These are phyloP conservation scores for Linnemannia exigua DNA, from an alignment of 192 early-diverging fungal genomes.

Conservation along the genomic window DNA sequence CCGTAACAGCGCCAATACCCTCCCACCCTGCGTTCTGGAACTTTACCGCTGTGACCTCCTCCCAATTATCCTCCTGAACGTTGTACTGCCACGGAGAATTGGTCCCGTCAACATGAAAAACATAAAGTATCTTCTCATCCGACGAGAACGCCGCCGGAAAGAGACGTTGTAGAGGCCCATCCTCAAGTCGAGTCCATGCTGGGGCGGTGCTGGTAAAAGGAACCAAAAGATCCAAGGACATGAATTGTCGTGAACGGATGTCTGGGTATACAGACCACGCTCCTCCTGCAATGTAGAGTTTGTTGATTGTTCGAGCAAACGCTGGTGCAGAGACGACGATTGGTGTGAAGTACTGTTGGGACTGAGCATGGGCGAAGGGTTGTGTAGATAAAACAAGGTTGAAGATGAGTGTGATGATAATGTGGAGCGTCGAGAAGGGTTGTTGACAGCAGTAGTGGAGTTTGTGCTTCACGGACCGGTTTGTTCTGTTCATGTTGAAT, in stretches of 20 bases:
- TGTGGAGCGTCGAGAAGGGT: too few relatives aligned
- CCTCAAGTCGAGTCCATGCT: background rate
- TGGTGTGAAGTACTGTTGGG: background rate
- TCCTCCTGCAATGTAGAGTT: background rate
- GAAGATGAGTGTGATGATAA: too few relatives aligned
- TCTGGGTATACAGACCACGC: background rate
- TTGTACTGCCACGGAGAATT: too few relatives aligned
- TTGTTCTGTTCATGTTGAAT: too few relatives aligned
- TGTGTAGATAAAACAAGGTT: too few relatives aligned
- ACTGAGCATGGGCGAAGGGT: background rate
- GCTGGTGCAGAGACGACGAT: background rate
- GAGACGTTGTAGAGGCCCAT: background rate
- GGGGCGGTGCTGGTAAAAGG: background rate
- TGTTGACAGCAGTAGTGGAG: too few relatives aligned
- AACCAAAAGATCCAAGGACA: background rate
- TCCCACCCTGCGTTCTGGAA: background rate
- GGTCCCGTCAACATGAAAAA: too few relatives aligned
- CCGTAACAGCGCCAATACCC: too few relatives aligned
- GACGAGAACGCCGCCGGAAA: background rate
- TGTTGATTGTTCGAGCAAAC: background rate
- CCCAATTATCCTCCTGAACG: too few relatives aligned
- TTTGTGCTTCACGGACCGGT: too few relatives aligned
- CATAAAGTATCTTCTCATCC: too few relatives aligned
- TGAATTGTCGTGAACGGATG: background rate
- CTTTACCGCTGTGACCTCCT: too few relatives aligned